Evolutionary conservation across 2,329 filamentous ascomycete genomes (phyloP), one percentile per base, ranked within the genome.

Genomic region (Sarocladium strictum): DNA sequence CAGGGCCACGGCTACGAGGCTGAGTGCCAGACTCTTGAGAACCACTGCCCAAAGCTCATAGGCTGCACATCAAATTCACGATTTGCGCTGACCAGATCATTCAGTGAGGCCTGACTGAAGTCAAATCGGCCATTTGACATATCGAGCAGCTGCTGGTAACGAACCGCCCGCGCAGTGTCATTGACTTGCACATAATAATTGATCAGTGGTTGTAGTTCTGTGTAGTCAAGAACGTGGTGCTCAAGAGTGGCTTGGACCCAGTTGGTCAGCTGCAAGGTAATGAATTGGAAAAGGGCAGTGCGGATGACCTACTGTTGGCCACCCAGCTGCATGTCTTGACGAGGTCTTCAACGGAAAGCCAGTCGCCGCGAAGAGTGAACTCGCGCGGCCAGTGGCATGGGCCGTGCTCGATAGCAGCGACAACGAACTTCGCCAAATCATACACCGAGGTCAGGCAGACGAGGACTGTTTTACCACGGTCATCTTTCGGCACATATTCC

Each of bases 381-480:
- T 90, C 87, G 5, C 69, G 67, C 2, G 86, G 86, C 88, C 88
- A 92, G 17, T 67, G 75, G 6, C 73, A 70, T 7, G 76, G 72
- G 0, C 76, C 78, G 38, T 89, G 68, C 45, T 88, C 84, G 27
- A 89, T 67, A 14, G 88, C 81, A n/a, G 83, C 81, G 11, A 85
- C 84, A 9, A 91, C 74, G 60, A 87, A 90, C n/a, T 78, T 76
- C 23, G 80, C 87, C 4, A 90, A 80, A 62, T 92, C 88, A 58
- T 81, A 75, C 15, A 84, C 80, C 3, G 86, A 86, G 2, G 85
- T 90, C 72, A 91, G 72, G 60, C 81, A 85, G 5, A 91, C 69
- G 7, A 71, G 76, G n/a, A 79, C 76, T 0, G 73, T 69, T 24
- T 76, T 70, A 0, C 79, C 78, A 3, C 73, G 67, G 1, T 69